phyloP scores from a whole-genome alignment of 169 alveolate species.

The Plasmodium malariae region DNA sequence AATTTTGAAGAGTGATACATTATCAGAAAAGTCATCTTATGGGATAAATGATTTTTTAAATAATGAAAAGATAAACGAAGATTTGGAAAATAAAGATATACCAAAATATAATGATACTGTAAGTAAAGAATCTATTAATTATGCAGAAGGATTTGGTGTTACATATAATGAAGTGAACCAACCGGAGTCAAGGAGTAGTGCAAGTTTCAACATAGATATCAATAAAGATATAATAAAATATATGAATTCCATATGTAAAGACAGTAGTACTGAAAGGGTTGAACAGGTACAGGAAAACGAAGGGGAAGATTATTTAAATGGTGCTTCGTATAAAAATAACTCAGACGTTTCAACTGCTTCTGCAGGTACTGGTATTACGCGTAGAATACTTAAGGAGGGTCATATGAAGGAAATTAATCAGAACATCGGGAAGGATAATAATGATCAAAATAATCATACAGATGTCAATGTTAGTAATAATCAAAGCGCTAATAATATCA shows the following conservation, averaged over 20 bases:
- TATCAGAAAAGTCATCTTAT: slow-evolving; percentile 15
- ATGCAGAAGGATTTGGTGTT: background rate
- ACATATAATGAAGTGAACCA: slow-evolving; percentile 2
- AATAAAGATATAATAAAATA: slow-evolving; percentile 9
- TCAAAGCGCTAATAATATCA: too few relatives aligned
- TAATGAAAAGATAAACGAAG: background rate
- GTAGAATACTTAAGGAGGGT: too few relatives aligned
- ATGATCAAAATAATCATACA: too few relatives aligned
- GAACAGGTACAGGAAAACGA: too few relatives aligned
- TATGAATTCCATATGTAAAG: slow-evolving; percentile 4
- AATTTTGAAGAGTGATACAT: background rate
- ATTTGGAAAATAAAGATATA: background rate
- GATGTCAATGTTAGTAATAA: too few relatives aligned
- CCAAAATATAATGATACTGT: background rate
- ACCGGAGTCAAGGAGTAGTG: background rate
- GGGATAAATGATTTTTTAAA: slow-evolving; percentile 30
- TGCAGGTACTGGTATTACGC: too few relatives aligned
- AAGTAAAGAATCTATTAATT: background rate
- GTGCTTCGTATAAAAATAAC: too few relatives aligned
- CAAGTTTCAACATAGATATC: slow-evolving; percentile 12
- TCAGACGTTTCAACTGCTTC: too few relatives aligned
- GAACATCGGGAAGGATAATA: too few relatives aligned
- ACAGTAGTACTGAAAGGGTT: background rate
- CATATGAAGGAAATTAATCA: too few relatives aligned
- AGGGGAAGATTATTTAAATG: too few relatives aligned